Conservation (phyloP, 345 rosid genomes). For the Lepidium didymum region DNA sequence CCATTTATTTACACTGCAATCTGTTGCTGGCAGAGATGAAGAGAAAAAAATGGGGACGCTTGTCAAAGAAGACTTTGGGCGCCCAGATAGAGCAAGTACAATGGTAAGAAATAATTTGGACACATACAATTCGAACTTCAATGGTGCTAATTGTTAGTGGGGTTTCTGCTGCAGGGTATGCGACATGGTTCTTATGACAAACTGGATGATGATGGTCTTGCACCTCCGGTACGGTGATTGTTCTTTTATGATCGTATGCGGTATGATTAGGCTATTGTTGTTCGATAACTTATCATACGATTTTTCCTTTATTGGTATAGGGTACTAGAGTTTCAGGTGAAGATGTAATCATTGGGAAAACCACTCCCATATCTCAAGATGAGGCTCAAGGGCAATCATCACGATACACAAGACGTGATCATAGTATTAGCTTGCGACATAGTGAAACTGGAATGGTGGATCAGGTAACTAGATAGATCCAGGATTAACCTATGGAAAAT, state of each 20-base stretch:
- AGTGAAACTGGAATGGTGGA: conserved; percentile 98
- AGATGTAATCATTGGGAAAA: conserved; percentile 95
- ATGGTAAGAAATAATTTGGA: conserved; percentile 45
- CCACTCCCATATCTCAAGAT: conserved; percentile 84
- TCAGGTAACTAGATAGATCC: conserved; percentile 47
- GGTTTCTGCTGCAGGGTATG: conserved; percentile 65
- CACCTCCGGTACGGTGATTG: conserved; percentile 71
- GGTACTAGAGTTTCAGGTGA: conserved; percentile 97
- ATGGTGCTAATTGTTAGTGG: conserved; percentile 1
- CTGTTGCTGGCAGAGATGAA: conserved; percentile 56
- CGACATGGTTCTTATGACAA: conserved; percentile 97
- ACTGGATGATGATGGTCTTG: conserved; percentile 98
- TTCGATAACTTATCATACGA: not conserved
- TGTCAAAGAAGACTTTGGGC: conserved; percentile 95
- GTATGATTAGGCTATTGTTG: not conserved
- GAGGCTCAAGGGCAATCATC: conserved; percentile 83
- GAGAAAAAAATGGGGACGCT: conserved; percentile 99
- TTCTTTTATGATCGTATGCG: not conserved
- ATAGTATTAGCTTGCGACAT: conserved; percentile 93
- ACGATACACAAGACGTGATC: conserved; percentile 85
- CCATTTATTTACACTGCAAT: not conserved
- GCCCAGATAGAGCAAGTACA: conserved; percentile 83
- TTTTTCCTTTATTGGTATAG: conserved; percentile 27
- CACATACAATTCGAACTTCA: not conserved
- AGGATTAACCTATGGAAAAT: not conserved